Percentiles rank a stretch among this genome's conserved stretches.
phyloP scores from a whole-genome alignment of 495 filamentous ascomycete genomes.

The Chlorociboria aeruginascens region DNA sequence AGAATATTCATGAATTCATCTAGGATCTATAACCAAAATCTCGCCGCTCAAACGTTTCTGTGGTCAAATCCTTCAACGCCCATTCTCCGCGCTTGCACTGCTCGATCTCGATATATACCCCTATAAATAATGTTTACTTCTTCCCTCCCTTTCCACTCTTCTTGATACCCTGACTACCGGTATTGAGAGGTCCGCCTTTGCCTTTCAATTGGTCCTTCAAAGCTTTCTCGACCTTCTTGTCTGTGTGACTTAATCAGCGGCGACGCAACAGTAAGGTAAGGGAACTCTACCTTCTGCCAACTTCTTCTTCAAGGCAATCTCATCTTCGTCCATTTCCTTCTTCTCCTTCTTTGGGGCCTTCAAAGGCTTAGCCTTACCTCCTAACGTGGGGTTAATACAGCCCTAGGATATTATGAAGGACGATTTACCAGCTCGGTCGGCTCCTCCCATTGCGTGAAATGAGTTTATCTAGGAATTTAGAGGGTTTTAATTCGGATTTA shows the following conservation, averaged over 20 bases:
- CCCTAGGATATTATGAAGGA: not conserved
- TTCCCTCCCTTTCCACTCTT: slow-evolving; percentile 75
- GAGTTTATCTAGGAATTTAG: not conserved
- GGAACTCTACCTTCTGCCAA: slow-evolving; percentile 47
- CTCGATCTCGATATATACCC: not conserved
- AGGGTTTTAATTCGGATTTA: not conserved
- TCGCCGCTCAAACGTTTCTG: not conserved
- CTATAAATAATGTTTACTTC: not conserved
- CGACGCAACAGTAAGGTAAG: not conserved
- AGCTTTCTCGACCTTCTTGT: slow-evolving; percentile 68
- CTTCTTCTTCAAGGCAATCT: slow-evolving; percentile 63
- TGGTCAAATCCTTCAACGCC: slow-evolving; percentile 11
- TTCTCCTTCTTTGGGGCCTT: slow-evolving; percentile 73
- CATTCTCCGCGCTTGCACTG: slow-evolving; percentile 3
- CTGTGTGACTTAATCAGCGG: slow-evolving; percentile 25
- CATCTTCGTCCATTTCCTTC: slow-evolving; percentile 61
- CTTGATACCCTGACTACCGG: slow-evolving; percentile 75
- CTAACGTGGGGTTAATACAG: slow-evolving; percentile 26
- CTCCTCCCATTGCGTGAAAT: slow-evolving; percentile 24
- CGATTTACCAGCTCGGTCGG: slow-evolving; percentile 24
- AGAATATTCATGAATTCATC: not conserved
- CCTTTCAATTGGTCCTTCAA: slow-evolving; percentile 50
- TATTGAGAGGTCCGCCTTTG: slow-evolving; percentile 49
- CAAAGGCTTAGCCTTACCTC: slow-evolving; percentile 77
- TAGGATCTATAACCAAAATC: not conserved